phyloP scores from a whole-genome alignment of 306 rosid species.

The Cicer judaicum region DNA sequence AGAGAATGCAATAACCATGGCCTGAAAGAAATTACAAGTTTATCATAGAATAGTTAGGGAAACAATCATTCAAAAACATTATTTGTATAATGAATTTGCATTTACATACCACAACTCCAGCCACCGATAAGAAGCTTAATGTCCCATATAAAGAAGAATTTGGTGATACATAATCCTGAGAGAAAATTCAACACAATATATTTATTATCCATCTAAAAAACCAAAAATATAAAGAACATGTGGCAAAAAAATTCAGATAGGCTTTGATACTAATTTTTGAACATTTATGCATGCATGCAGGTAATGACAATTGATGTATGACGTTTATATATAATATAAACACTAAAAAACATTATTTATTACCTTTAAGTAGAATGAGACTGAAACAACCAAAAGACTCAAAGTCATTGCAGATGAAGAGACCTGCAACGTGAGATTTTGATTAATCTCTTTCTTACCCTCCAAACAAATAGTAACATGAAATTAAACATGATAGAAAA shows the following conservation, averaged over 20 bases:
- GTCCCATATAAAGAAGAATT: conserved; percentile 56
- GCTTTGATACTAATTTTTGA: not conserved
- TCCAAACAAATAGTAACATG: conserved; percentile 33
- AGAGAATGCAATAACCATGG: conserved; percentile 83
- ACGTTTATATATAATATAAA: conserved; percentile 5
- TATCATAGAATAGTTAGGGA: conserved; percentile 22
- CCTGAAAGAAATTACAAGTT: conserved; percentile 57
- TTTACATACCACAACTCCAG: conserved; percentile 88
- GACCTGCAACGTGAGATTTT: conserved; percentile 60
- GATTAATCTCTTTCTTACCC: conserved; percentile 20
- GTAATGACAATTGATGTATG: conserved; percentile 13
- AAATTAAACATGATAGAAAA: conserved; percentile 29
- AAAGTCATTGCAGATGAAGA: conserved; percentile 79
- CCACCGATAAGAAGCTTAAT: conserved; percentile 65
- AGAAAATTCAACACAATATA: conserved; percentile 38
- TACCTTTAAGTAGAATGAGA: conserved; percentile 82
- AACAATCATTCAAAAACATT: conserved; percentile 27
- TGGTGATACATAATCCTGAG: conserved; percentile 54
- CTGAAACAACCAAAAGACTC: conserved; percentile 76
- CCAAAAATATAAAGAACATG: conserved; percentile 21
- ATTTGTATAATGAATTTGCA: conserved; percentile 6
- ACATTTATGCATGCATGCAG: not conserved
- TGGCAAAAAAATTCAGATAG: conserved; percentile 8
- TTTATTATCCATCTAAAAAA: conserved; percentile 30
- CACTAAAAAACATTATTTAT: conserved; percentile 22